Percentiles rank a stretch among this genome's conserved stretches.
phyloP scores from a whole-genome alignment of 1,139 yeast genomes.

The Debaryomyces nepalensis region DNA sequence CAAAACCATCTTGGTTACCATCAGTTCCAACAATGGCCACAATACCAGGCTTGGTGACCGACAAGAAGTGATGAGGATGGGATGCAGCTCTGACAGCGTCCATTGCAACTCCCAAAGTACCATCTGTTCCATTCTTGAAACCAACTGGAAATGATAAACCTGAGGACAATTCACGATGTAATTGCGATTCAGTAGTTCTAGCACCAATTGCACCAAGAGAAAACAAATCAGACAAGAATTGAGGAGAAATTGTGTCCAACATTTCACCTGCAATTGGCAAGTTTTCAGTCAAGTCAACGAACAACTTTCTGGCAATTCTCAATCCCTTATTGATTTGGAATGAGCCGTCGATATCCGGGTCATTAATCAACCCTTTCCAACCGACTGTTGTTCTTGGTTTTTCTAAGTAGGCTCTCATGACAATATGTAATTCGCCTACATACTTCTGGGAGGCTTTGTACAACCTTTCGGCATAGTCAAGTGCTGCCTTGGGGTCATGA shows the following conservation, averaged over 20 bases:
- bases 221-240: slow-evolving; percentile 85
- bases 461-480: slow-evolving; percentile 80
- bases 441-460: slow-evolving; percentile 62
- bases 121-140: slow-evolving; percentile 96
- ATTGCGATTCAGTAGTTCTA: slow-evolving; percentile 95
- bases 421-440: slow-evolving; percentile 76
- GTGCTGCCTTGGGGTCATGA: slow-evolving; percentile 91
- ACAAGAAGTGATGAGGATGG: slow-evolving; percentile 90
- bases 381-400: slow-evolving; percentile 99
- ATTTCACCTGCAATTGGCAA: slow-evolving; percentile 96
- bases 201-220: slow-evolving; percentile 98
- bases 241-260: slow-evolving; percentile 97
- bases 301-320: slow-evolving; percentile 84
- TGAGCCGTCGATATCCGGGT: slow-evolving; percentile 93
- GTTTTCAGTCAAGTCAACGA: slow-evolving; percentile 74
- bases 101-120: slow-evolving; percentile 86
- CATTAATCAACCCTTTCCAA: slow-evolving; percentile 97
- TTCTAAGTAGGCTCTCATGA: slow-evolving; percentile 97
- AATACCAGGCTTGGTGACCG: slow-evolving; percentile 86
- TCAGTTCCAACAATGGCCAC: slow-evolving; percentile 95
- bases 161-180: slow-evolving; percentile 94
- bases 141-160: slow-evolving; percentile 97
- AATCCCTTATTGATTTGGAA: slow-evolving; percentile 95
- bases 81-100: slow-evolving; percentile 94
- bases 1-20: slow-evolving; percentile 89